Evolutionary conservation across 2,329 filamentous ascomycete genomes (phyloP).

Genomic region (Aspergillus sp.): DNA sequence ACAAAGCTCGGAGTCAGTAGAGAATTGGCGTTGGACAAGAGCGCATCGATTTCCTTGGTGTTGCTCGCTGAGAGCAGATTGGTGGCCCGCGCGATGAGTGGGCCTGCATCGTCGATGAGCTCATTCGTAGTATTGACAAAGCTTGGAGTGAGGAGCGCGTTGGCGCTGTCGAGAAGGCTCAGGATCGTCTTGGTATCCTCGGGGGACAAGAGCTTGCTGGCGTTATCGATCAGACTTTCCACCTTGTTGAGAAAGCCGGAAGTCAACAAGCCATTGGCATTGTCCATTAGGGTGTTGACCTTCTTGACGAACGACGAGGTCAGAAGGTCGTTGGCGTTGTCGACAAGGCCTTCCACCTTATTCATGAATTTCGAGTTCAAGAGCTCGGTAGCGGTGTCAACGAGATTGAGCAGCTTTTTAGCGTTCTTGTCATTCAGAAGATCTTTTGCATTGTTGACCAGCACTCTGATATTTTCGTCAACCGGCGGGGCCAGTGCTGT

Average conservation of each 20-base stretch:
- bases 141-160: conserved; percentile 12
- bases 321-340: conserved; percentile 13
- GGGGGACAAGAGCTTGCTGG: conserved; percentile 8
- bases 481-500: conserved; percentile 17
- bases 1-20: conserved; percentile 18
- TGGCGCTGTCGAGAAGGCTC: conserved; percentile 11
- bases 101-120: conserved; percentile 14
- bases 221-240: conserved; percentile 11
- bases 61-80: conserved; percentile 16
- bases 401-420: not conserved
- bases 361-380: not conserved
- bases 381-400: not conserved
- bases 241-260: conserved; percentile 8
- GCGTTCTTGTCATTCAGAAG: not conserved
- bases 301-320: conserved; percentile 13
- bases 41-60: conserved; percentile 16
- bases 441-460: conserved; percentile 4
- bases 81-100: conserved; percentile 8
- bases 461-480: conserved; percentile 13
- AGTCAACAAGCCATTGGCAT: conserved; percentile 8
- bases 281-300: conserved; percentile 10
- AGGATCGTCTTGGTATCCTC: conserved; percentile 10
- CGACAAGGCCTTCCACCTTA: not conserved
- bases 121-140: conserved; percentile 22
- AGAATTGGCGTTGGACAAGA: conserved; percentile 17